Evolutionary conservation across 805 yeast species (phyloP), one percentile per base, ranked within the genome.

Genomic region (Zygotorulaspora florentina): DNA sequence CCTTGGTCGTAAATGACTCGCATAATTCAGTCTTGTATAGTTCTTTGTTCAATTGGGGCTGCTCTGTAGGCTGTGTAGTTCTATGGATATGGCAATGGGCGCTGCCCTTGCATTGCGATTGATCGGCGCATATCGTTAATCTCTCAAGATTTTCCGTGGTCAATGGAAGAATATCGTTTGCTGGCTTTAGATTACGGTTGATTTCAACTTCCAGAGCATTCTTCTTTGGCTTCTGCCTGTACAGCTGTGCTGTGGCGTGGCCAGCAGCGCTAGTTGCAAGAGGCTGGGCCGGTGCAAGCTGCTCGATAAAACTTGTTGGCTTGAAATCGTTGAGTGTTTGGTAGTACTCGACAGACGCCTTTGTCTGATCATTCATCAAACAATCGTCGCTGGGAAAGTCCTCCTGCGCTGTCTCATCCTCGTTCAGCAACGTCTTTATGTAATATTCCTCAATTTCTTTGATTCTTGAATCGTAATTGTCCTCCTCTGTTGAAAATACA

Each of bases 21-120:
- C 97, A 89, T 45, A 90, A 73, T 66, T 89, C 97, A 0, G 97
- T 90, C 69, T 89, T 89, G 76, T 87, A 89, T 33, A 89, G 73
- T 53, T 79, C 84, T 27, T 86, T 81, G 63, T 83, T 77, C 45
- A 75, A 52, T 31, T 49, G 39, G 36, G 40, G 48, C 31, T 39
- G 40, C 35, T 44, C 42, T 13, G 33, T 20, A 18, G 26, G 36
- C 38, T 31, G 13, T 7, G 49, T 48, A 2, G 52, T 48, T 31
- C 42, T 46, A 16, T 43, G 45, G 17, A 48, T 45, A 28, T 36
- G 39, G 25, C 25, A 8, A 13, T 28, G 16, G 17, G 33, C 44
- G 12, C 31, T 27, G 20, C 46, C 33, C 35, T 15, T 27, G 23
- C 35, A 15, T 43, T 40, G 30, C 16, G 13, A 11, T 13, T 39